These are phyloP conservation scores for Yamadazyma philogaea DNA, from an alignment of 805 yeast genomes.

Conservation along the genomic window DNA sequence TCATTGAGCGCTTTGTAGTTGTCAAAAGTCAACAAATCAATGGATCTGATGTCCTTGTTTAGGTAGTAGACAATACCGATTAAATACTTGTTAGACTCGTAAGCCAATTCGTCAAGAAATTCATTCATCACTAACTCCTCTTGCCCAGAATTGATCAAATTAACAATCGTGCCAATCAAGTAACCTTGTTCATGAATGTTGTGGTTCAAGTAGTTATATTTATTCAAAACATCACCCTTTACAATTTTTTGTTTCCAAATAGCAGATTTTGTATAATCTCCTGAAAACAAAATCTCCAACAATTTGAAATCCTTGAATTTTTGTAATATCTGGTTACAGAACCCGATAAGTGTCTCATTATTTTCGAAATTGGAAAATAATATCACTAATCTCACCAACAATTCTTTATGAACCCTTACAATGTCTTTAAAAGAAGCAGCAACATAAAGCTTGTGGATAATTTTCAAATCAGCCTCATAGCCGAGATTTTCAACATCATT, in stretches of 20 bases:
- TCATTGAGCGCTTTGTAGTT: slow-evolving; percentile 7
- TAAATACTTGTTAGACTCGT: slow-evolving; percentile 25
- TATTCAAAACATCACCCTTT: slow-evolving; percentile 9
- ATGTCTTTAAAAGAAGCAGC: slow-evolving; percentile 28
- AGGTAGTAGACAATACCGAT: slow-evolving; percentile 34
- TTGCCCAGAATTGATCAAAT: slow-evolving; percentile 30
- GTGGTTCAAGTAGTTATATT: slow-evolving; percentile 10
- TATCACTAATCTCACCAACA: slow-evolving; percentile 27
- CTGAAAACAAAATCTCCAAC: slow-evolving; percentile 3
- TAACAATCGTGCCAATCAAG: slow-evolving; percentile 33
- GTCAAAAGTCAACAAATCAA: slow-evolving; percentile 9
- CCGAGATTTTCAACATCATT: slow-evolving; percentile 4
- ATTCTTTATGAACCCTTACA: slow-evolving; percentile 24
- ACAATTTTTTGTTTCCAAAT: slow-evolving; percentile 9
- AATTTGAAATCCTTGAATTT: slow-evolving; percentile 24
- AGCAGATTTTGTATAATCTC: slow-evolving; percentile 1
- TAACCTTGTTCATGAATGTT: slow-evolving; percentile 25
- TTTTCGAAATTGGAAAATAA: slow-evolving; percentile 33
- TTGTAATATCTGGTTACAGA: slow-evolving; percentile 22
- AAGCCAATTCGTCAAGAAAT: slow-evolving; percentile 41
- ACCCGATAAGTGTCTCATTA: slow-evolving; percentile 23
- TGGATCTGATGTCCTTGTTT: slow-evolving; percentile 18
- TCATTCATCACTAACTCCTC: slow-evolving; percentile 39
- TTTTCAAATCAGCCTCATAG: slow-evolving; percentile 17
- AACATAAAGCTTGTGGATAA: slow-evolving; percentile 23